phyloP scores from a whole-genome alignment of 805 yeast genomes.

The Myxozyma kluyveri region DNA sequence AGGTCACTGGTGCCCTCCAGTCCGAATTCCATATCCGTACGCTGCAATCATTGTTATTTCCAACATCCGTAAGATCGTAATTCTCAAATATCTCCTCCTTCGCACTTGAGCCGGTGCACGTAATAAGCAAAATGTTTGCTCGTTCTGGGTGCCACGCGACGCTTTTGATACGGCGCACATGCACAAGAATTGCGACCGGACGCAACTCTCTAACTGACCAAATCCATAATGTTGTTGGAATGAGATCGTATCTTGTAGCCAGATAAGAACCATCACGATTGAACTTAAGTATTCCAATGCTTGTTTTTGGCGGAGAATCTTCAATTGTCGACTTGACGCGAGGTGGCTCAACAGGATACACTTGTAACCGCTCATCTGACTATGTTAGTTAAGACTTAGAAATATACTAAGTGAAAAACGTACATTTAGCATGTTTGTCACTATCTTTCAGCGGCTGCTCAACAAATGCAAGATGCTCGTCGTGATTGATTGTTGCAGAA shows the following conservation, averaged over 20 bases:
- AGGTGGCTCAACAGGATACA: constrained; percentile 20
- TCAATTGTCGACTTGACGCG: constrained; percentile 2
- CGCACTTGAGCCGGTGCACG: constrained; percentile 5
- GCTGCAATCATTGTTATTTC: constrained; percentile 15
- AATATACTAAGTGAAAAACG: neutral
- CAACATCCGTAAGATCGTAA: constrained; percentile 13
- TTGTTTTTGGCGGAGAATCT: constrained; percentile 25
- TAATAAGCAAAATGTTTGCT: constrained; percentile 15
- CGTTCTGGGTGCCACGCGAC: constrained; percentile 25
- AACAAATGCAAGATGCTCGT: constrained; percentile 12
- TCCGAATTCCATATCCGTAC: constrained; percentile 22
- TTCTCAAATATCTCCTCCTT: constrained; percentile 17
- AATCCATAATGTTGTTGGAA: constrained; percentile 27
- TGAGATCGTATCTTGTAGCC: constrained; percentile 20
- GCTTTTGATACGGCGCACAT: constrained; percentile 11
- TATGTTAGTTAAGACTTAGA: neutral
- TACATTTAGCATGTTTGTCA: constrained; percentile 16
- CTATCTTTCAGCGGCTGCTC: constrained; percentile 23
- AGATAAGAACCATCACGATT: constrained; percentile 24
- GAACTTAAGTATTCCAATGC: constrained; percentile 16
- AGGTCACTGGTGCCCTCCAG: constrained; percentile 20
- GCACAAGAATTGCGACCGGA: constrained; percentile 25
- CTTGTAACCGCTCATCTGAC: constrained; percentile 11
- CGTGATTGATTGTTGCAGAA: constrained; percentile 6
- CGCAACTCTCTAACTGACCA: constrained; percentile 21